A percentile compares a stretch with the other conserved stretches of the same genome.
Conservation (phyloP, 2,329 filamentous ascomycete genomes). For the Dactylellina haptotyla region DNA sequence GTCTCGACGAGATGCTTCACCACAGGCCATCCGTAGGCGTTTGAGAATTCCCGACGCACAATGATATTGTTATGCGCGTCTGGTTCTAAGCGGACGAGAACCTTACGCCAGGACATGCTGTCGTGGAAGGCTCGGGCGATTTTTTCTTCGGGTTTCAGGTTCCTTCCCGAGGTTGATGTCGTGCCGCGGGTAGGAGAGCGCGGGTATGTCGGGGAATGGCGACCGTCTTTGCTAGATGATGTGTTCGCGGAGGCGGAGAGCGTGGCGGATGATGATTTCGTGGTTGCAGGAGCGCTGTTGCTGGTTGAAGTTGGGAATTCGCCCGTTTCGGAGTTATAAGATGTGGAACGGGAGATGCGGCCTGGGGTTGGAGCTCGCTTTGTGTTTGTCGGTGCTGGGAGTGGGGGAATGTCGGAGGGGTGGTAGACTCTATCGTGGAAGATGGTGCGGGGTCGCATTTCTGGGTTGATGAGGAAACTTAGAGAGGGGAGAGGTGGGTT, state of each 20-base stretch:
- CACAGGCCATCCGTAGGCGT: conserved; percentile 97
- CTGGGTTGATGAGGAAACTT: conserved; percentile 85
- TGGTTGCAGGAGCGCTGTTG: not conserved
- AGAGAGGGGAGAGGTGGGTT: conserved; percentile 85
- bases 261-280: conserved; percentile 9
- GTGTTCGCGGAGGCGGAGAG: conserved; percentile 5
- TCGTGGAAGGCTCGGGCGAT: conserved; percentile 95
- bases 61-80: conserved; percentile 99
- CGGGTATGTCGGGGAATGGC: conserved; percentile 35
- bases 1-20: conserved; percentile 93
- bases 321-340: conserved; percentile 34
- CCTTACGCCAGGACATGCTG: conserved; percentile 93
- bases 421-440: conserved; percentile 98
- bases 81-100: conserved; percentile 91
- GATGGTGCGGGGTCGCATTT: conserved; percentile 83
- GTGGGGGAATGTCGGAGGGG: conserved; percentile 87
- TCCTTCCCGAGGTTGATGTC: conserved; percentile 46
- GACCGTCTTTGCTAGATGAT: not conserved
- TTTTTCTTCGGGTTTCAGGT: conserved; percentile 94
- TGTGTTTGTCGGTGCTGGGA: conserved; percentile 66
- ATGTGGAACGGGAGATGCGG: conserved; percentile 31
- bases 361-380: conserved; percentile 20
- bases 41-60: conserved; percentile 94
- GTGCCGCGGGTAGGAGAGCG: conserved; percentile 47
- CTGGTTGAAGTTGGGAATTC: conserved; percentile 22